Base-by-base conservation (phyloP, 768 basidiomycete species). In the Boletus subcaerulescens region DNA sequence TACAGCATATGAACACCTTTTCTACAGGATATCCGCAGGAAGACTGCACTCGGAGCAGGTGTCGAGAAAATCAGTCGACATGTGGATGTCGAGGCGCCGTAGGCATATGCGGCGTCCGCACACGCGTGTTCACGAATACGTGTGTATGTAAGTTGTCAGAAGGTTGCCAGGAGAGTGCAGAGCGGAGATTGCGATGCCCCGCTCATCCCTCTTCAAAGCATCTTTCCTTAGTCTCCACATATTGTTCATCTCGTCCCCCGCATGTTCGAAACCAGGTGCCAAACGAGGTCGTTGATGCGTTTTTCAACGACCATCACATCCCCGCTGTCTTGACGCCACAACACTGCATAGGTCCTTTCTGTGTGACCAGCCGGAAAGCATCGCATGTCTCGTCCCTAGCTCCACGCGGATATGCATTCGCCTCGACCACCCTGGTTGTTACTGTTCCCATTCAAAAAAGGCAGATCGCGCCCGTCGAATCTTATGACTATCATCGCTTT, bases 41-140 rank as follows among this genome's bases (percentile, higher is more conserved):
- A 65, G 56, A 73, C 73, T 14, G 61, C 65, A 3, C 59, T 71
- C 0, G 70, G 71, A 20, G 71, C 71, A 10, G 73, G 73, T 9
- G 67, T 73, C 18, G 73, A 73, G 56, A 73, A 73, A 57, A 59
- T 73, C 49, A 74, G 73, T 52, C 61, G 68, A 47, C 73, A 74
- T 52, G 60, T 70, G 36, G 62, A 65, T 5, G 45, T 45, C 32
- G 64, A 60, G 45, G 48, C 36, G 48, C 60, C 62, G 5, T 67
- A 55, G 50, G 40, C 57, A 36, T 43, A 17, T 32, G 38, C 41
- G 17, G 40, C 40, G 24, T 36, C 17, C 20, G 13, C 36, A 39
- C 18, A n/a, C 35, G 22, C 36, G 15, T 43, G 24, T 39, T 35
- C 41, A 42, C 36, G 20, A 33, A 13, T 24, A 18, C 10, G 32